phyloP scores from a whole-genome alignment of 805 yeast genomes.

The Lipomyces sp. region DNA sequence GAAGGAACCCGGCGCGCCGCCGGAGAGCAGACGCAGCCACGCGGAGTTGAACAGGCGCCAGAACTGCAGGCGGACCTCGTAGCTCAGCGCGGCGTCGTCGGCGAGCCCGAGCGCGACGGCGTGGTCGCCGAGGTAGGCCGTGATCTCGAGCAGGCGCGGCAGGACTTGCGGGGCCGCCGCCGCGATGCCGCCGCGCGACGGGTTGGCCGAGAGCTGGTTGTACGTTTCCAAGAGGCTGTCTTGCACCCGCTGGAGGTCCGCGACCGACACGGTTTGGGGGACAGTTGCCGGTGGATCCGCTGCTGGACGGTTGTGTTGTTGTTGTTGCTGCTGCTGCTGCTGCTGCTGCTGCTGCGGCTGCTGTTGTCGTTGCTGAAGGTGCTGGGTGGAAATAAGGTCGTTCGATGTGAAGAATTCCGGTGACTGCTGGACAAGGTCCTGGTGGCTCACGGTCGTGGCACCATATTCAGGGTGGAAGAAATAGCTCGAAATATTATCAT shows the following conservation, averaged over 20 bases:
- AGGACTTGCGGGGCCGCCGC: not conserved
- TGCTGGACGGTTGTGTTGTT: too few relatives aligned
- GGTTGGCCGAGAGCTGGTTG: not conserved
- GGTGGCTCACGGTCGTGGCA: too few relatives aligned
- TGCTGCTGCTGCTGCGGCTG: not conserved
- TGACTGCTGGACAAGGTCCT: too few relatives aligned
- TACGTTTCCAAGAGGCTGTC: slow-evolving; percentile 1
- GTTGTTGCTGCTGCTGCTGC: not conserved
- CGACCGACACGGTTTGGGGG: not conserved
- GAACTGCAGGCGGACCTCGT: slow-evolving; percentile 5
- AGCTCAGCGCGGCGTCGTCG: slow-evolving; percentile 5
- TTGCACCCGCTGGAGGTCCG: slow-evolving; percentile 3
- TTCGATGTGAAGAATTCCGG: too few relatives aligned
- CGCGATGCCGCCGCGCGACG: not conserved
- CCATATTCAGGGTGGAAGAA: too few relatives aligned
- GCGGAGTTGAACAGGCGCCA: slow-evolving; percentile 18
- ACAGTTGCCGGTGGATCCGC: not conserved
- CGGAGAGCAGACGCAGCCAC: slow-evolving; percentile 14
- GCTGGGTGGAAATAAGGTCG: not conserved
- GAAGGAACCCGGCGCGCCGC: not conserved
- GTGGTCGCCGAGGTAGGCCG: slow-evolving; percentile 8
- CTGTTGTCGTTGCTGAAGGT: not conserved
- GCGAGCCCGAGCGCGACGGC: slow-evolving; percentile 14
- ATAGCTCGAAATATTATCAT: too few relatives aligned
- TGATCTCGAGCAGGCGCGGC: not conserved